Evolutionary conservation across 805 yeast genomes (phyloP).

Genomic region (Candida sanyiensis): DNA sequence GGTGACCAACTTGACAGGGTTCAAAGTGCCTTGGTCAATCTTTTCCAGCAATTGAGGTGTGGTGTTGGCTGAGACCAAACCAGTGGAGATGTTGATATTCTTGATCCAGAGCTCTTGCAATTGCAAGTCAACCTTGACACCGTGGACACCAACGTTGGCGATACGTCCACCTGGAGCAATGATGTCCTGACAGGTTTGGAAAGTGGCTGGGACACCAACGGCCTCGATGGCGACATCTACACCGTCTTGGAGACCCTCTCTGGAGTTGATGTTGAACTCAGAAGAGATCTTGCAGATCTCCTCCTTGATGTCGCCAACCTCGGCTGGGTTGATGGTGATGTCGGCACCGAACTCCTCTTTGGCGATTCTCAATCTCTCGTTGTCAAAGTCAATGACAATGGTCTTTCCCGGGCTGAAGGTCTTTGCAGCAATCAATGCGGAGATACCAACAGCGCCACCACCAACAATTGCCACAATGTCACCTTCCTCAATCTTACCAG

Average conservation of each 20-base stretch:
- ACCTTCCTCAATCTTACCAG: conserved; percentile 46
- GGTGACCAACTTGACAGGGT: conserved; percentile 48
- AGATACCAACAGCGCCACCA: conserved; percentile 61
- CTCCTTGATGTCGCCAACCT: conserved; percentile 33
- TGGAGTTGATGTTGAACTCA: conserved; percentile 16
- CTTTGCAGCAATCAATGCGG: conserved; percentile 51
- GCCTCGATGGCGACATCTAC: conserved; percentile 62
- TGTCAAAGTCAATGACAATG: conserved; percentile 55
- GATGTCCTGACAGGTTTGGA: conserved; percentile 50
- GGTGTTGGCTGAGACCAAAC: conserved; percentile 43
- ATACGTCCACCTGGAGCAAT: conserved; percentile 56
- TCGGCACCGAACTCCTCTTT: conserved; percentile 55
- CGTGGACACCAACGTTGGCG: conserved; percentile 59
- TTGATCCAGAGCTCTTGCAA: conserved; percentile 42
- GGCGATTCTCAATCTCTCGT: conserved; percentile 52
- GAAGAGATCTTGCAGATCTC: conserved; percentile 31
- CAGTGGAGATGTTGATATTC: conserved; percentile 39
- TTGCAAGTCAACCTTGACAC: conserved; percentile 35
- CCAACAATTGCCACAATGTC: conserved; percentile 62
- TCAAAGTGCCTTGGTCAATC: conserved; percentile 30
- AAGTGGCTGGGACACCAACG: conserved; percentile 59
- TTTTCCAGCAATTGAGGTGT: conserved; percentile 35
- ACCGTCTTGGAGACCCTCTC: conserved; percentile 34
- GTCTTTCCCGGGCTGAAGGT: conserved; percentile 48
- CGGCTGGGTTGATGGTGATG: conserved; percentile 46